Conservation (phyloP, 306 rosid genomes). For the Amphicarpaea edgeworthii region DNA sequence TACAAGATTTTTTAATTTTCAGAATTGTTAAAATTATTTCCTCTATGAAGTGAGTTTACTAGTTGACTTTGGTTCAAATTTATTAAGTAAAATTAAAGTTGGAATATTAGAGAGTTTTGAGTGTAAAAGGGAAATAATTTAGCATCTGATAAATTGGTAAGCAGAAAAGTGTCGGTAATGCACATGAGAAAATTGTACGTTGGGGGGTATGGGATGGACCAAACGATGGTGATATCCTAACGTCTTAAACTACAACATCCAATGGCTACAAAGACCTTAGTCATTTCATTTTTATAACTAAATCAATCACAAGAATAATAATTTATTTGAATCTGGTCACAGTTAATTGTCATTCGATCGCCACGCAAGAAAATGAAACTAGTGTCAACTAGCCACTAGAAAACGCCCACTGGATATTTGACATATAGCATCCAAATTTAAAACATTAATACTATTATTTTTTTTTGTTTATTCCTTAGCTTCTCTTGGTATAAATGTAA, state of each 20-base stretch:
- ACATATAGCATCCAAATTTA: slow-evolving; percentile 25
- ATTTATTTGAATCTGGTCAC: neutral
- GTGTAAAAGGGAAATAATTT: neutral
- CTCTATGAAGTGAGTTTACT: no score
- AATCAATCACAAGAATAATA: neutral
- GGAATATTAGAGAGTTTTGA: neutral
- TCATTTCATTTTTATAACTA: neutral
- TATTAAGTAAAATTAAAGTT: neutral
- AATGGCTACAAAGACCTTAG: slow-evolving; percentile 10
- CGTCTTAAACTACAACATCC: slow-evolving; percentile 47
- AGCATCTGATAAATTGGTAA: neutral
- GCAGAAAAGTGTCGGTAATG: slow-evolving; percentile 58
- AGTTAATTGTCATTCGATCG: neutral
- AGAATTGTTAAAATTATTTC: no score
- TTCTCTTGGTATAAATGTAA: slow-evolving; percentile 43
- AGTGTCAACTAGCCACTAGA: neutral
- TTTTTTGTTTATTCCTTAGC: slow-evolving; percentile 34
- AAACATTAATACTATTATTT: slow-evolving; percentile 10
- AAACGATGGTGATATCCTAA: slow-evolving; percentile 60
- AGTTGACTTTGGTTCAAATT: no score
- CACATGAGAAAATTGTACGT: slow-evolving; percentile 50
- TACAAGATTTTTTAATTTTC: no score
- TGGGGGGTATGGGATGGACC: slow-evolving; percentile 52
- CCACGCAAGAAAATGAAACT: neutral
- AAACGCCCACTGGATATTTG: slow-evolving; percentile 34